Evolutionary conservation across 257 asterid species (phyloP), one percentile per base, ranked within the genome.

Genomic region (Solanum lycopersicoides): DNA sequence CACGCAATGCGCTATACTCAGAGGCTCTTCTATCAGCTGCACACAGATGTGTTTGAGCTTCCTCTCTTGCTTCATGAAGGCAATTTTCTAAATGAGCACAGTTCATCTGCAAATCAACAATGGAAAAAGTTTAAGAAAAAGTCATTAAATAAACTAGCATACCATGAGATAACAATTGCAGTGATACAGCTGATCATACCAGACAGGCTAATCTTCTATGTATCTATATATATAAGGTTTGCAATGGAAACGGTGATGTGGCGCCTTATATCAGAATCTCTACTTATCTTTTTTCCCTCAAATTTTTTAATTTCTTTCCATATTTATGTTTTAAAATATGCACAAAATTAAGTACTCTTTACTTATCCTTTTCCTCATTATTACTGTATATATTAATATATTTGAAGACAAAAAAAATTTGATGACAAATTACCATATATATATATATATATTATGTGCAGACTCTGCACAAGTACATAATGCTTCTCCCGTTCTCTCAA

Each of bases 41-140:
- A 88, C 98, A 95, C 25, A 94, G 98, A 93, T 96, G 94, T 88
- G 99, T 95, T 89, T 96, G 98, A 56, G 99, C 98, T 93, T 96
- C 98, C 89, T 96, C 94, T 90, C 98, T 95, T 50, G 99, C 98
- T 90, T 96, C 98, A 50, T 96, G 99, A 82, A 96, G 93, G 88
- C 98, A 96, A 83, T 95, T 96, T 95, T 96, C 98, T 75, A 96
- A 88, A 90, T 96, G 98, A 37, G 98, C 98, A 89, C 99, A 96
- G 86, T 96, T 96, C 99, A 95, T 93, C 99, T 96, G 95, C 91
- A 88, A 77, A 73, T 56, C 63, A 83, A 86, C 59, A 11, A 73
- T 7, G 66, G 4, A 88, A 88, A 23, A 30, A 34, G 71, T 79
- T 45, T 20, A 14, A 42, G 80, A 23, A 86, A n/a, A n/a, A 53